These are phyloP conservation scores for Favolaschia claudopus DNA, from an alignment of 768 basidiomycete genomes.

Conservation along the genomic window DNA sequence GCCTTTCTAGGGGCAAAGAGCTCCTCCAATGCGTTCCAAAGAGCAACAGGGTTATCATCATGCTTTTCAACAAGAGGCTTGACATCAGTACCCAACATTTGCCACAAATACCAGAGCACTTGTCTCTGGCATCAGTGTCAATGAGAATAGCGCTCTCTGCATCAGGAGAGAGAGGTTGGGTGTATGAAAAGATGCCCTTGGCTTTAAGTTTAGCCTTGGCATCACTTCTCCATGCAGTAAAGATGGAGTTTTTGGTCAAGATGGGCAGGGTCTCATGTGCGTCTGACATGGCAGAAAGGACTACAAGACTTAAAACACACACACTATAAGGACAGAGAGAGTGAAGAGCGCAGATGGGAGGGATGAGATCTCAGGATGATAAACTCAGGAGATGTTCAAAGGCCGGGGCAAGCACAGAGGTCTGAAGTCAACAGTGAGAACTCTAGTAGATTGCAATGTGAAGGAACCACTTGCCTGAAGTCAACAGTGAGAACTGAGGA, in stretches of 20 bases:
- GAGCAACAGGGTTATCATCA: not conserved
- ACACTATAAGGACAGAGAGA: not conserved
- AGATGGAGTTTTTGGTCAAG: not conserved
- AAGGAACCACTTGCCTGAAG: too few relatives aligned
- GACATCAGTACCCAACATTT: not conserved
- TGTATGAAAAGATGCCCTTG: not conserved
- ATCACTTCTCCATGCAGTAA: not conserved
- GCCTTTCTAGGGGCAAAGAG: not conserved
- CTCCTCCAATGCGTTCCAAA: not conserved
- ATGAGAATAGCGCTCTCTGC: not conserved
- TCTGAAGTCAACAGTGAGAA: too few relatives aligned
- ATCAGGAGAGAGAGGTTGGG: not conserved
- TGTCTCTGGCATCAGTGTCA: not conserved
- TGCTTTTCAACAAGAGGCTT: not conserved
- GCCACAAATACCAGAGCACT: not conserved
- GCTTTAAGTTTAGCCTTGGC: not conserved
- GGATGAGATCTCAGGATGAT: too few relatives aligned
- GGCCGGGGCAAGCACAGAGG: too few relatives aligned
- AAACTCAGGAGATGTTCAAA: too few relatives aligned
- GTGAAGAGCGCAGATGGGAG: too few relatives aligned
- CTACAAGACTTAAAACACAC: too few relatives aligned
- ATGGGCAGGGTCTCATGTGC: not conserved
- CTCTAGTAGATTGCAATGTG: too few relatives aligned
- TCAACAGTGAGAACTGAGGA: too few relatives aligned
- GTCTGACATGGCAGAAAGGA: not conserved